Conservation (phyloP, 2,329 filamentous ascomycete species). For the Clonostachys byssicola region DNA sequence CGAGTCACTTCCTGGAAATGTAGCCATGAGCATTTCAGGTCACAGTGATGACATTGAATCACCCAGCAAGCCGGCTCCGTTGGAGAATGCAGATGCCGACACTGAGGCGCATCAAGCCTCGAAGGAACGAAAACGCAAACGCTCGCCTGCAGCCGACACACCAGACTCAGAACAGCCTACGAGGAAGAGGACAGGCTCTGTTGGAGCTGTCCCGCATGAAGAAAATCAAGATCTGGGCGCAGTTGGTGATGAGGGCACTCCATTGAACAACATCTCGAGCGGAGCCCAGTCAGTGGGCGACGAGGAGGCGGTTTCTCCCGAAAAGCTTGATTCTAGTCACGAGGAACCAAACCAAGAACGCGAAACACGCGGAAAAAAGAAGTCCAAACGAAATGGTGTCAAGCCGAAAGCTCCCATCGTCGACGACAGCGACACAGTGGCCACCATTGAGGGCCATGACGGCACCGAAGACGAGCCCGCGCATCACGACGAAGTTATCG, state of each 20-base stretch:
- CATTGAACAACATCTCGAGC: slow-evolving; percentile 19
- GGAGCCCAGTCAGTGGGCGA: slow-evolving; percentile 38
- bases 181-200: slow-evolving; percentile 50
- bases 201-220: slow-evolving; percentile 29
- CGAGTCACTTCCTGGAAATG: slow-evolving; percentile 10
- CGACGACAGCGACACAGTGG: slow-evolving; percentile 13
- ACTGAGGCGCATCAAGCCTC: slow-evolving; percentile 24
- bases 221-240: slow-evolving; percentile 14
- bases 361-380: slow-evolving; percentile 27
- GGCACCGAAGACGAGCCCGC: slow-evolving; percentile 36
- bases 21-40: slow-evolving; percentile 29
- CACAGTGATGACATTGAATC: slow-evolving; percentile 28
- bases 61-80: slow-evolving; percentile 22
- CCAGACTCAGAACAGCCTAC: slow-evolving; percentile 42
- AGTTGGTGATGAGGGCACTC: slow-evolving; percentile 18
- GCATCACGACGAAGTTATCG: slow-evolving; percentile 47
- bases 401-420: slow-evolving; percentile 26
- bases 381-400: slow-evolving; percentile 33
- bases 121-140: slow-evolving; percentile 44
- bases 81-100: slow-evolving; percentile 17
- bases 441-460: slow-evolving; percentile 22
- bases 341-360: slow-evolving; percentile 23
- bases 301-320: slow-evolving; percentile 9
- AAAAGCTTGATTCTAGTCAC: slow-evolving; percentile 15
- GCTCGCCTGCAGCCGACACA: slow-evolving; percentile 37